Conservation (phyloP, 202 grass and related monocot genomes). For the Digitaria exilis region DNA sequence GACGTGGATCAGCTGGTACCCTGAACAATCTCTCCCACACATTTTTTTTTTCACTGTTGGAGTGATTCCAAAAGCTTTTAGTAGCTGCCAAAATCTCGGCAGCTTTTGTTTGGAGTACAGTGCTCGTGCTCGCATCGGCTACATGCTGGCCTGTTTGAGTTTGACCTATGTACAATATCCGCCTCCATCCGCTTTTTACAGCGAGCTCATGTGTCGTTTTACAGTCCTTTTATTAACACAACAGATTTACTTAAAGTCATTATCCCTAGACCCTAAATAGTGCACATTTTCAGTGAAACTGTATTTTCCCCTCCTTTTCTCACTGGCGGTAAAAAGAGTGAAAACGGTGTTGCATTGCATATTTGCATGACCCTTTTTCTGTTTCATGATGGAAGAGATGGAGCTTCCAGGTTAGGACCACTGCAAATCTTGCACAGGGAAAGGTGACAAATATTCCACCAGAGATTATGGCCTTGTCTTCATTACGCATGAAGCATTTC, state of each 20-base stretch:
- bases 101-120: conserved; percentile 34
- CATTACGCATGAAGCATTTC: conserved; percentile 7
- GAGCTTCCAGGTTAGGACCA: neutral
- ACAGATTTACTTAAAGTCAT: neutral
- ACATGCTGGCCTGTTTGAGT: conserved; percentile 11
- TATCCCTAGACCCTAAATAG: neutral
- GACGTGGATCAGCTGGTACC: neutral
- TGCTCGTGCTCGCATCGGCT: conserved; percentile 12
- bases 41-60: neutral
- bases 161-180: neutral
- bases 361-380: neutral
- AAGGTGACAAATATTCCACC: conserved; percentile 30
- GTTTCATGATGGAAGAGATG: neutral
- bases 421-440: conserved; percentile 19
- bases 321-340: neutral
- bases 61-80: conserved; percentile 41
- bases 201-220: neutral
- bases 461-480: conserved; percentile 23
- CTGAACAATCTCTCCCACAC: conserved; percentile 28
- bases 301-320: neutral
- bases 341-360: neutral
- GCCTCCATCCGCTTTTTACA: neutral
- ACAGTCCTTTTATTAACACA: neutral
- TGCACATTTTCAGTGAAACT: neutral
- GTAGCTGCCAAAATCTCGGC: conserved; percentile 32